Evolutionary conservation across 1,284 basidiomycete genomes (phyloP), one percentile per base, ranked within the genome.

Genomic region (Rhodotorula sp.): DNA sequence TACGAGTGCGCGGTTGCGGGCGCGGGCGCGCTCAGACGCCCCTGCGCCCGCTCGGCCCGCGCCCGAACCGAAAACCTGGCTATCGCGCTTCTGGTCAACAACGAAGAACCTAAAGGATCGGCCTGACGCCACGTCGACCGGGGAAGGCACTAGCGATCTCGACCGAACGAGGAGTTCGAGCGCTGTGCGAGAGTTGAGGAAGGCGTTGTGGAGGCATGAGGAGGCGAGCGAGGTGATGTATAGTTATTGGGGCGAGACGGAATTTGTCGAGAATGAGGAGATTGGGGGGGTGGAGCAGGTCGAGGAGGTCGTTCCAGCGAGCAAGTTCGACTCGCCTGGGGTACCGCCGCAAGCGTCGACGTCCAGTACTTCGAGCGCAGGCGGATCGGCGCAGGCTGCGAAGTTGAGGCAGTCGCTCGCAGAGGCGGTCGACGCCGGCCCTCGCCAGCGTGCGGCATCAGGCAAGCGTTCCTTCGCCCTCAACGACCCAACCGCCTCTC

Each of bases 231-330:
- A 24, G 44, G 28, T 51, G 52, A 30, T 62, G 44, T 58, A 63
- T 61, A 50, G n/a, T 34, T 65, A 69, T n/a, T 74, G 72, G 72
- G 67, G 64, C 4, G 64, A 65, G 28, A 57, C 55, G 7, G 73
- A 75, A 44, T 58, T 54, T 1, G 37, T 53, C 6, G 58, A 67
- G 15, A 67, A 60, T n/a, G 56, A 64, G 20, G 68, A 67, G 46
- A 62, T 46, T 37, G 62, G 57, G 20, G 62, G 52, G 31, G 46
- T 8, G n/a, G 52, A 31, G 11, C 44, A 47, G 24, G 46, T 28
- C 26, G 46, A 44, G 8, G 63, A 58, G 2, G 4, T 31, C 24
- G 44, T 47, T 11, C 15, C 15, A 24, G 5, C 15, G 13, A 13
- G 6, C 16, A 18, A 28, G 53, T 22, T 22, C 20, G 28, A 30